Evolutionary conservation across 768 basidiomycete genomes (phyloP), one percentile per base, ranked within the genome.

Genomic region (Porpolomopsis calyptriformis): DNA sequence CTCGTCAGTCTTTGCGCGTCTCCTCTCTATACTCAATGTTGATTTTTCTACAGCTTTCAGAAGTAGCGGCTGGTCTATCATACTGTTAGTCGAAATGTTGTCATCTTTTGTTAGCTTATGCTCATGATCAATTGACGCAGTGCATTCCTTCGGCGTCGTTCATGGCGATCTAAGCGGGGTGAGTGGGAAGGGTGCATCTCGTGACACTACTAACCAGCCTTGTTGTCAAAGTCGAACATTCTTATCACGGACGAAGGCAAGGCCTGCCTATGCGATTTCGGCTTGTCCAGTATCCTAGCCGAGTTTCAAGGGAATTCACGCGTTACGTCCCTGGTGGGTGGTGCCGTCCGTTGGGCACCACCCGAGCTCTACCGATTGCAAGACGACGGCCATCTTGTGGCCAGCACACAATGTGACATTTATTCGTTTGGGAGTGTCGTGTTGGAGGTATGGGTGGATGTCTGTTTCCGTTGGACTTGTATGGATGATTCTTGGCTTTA

Each of bases 401-500:
- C 18, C 18, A 52, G 53, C 1, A 52, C 40, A 8, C 2, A 47
- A 20, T 61, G 58, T 22, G 67, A 68, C 45, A 55, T 65, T 7
- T 69, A 64, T 47, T 67, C 67, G 1, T 64, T 68, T 43, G 66
- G 60, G 4, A 64, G 62, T 38, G 54, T 64, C 9, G 58, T 60
- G 48, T 49, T 55, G 19, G 52, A 55, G 45, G 55, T 52, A 34
- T n/a, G n/a, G n/a, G n/a, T n/a, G n/a, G n/a, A n/a, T n/a, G n/a
- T n/a, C n/a, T n/a, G n/a, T n/a, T n/a, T n/a, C n/a, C n/a, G n/a
- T n/a, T n/a, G n/a, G 18, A 31, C 29, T 18, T 14, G 4, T 14
- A 12, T 11, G 33, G 10, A 34, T 31, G 37, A 19, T 4, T 22
- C 23, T 40, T 19, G 16, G 12, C 14, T 25, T 14, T 43, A 12